Evolutionary conservation across 2,329 filamentous ascomycete species (phyloP).

Genomic region (Passalora sequoiae): DNA sequence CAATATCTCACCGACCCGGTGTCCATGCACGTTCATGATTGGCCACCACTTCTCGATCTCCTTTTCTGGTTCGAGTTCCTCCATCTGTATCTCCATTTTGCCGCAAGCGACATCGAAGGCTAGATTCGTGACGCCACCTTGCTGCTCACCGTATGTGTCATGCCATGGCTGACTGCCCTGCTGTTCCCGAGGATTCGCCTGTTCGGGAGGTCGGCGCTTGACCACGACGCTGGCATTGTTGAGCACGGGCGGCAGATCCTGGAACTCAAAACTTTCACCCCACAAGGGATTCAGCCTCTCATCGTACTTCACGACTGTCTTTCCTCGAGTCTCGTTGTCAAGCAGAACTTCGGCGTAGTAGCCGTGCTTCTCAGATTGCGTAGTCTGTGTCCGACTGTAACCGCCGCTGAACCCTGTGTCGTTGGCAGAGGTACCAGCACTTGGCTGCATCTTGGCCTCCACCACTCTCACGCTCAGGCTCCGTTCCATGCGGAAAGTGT

Average conservation of each 20-base stretch:
- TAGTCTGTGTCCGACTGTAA: conserved; percentile 13
- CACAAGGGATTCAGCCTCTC: conserved; percentile 73
- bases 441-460: conserved; percentile 53
- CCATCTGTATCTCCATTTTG: conserved; percentile 74
- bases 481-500: conserved; percentile 64
- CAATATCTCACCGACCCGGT: conserved; percentile 75
- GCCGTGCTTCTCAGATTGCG: conserved; percentile 48
- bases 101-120: conserved; percentile 54
- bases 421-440: conserved; percentile 21
- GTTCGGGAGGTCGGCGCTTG: conserved; percentile 53
- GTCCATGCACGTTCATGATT: conserved; percentile 69
- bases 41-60: conserved; percentile 83
- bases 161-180: conserved; percentile 30
- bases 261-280: conserved; percentile 75
- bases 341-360: conserved; percentile 75
- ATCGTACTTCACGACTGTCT: conserved; percentile 62
- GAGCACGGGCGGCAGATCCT: conserved; percentile 63
- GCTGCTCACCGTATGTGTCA: conserved; percentile 36
- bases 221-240: conserved; percentile 66
- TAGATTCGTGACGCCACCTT: conserved; percentile 42
- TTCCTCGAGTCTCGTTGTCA: conserved; percentile 71
- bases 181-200: conserved; percentile 32
- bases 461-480: conserved; percentile 56
- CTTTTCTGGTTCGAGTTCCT: conserved; percentile 69
- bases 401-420: conserved; percentile 25